A percentile compares a stretch with the other conserved stretches of the same genome.
Conservation (phyloP, 1,139 yeast species). For the Kodamaea arcana region DNA sequence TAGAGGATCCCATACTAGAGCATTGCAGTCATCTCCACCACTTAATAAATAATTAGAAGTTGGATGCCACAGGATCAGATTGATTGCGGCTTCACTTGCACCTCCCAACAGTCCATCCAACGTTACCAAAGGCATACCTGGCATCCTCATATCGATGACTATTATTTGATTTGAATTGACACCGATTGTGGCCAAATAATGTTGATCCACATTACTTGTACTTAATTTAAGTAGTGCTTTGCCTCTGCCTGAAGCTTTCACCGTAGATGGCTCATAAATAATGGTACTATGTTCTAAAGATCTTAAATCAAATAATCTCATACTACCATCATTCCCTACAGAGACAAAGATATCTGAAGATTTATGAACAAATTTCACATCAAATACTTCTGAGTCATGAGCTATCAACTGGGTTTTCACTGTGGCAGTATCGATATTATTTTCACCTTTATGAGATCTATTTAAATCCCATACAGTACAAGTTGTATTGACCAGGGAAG, state of each 20-base stretch:
- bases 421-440: conserved; percentile 48
- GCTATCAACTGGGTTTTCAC: conserved; percentile 95
- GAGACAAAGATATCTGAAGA: conserved; percentile 82
- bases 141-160: conserved; percentile 81
- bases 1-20: conserved; percentile 67
- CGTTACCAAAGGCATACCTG: conserved; percentile 72
- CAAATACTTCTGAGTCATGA: conserved; percentile 93
- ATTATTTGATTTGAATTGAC: conserved; percentile 63
- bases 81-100: conserved; percentile 50
- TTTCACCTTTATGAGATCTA: conserved; percentile 22
- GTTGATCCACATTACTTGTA: conserved; percentile 78
- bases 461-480: conserved; percentile 93
- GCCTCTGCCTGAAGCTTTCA: conserved; percentile 16
- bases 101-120: conserved; percentile 64
- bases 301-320: conserved; percentile 85
- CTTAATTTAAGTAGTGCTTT: conserved; percentile 71
- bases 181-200: conserved; percentile 74
- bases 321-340: conserved; percentile 94
- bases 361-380: conserved; percentile 77
- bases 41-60: conserved; percentile 60
- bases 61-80: conserved; percentile 84
- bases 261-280: conserved; percentile 61
- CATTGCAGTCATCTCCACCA: conserved; percentile 91
- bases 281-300: conserved; percentile 92
- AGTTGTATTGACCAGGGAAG: conserved; percentile 91